A percentile compares a stretch with the other conserved stretches of the same genome.
These are phyloP conservation scores for Primulina eburnea DNA, from an alignment of 257 asterid species.

Conservation along the genomic window DNA sequence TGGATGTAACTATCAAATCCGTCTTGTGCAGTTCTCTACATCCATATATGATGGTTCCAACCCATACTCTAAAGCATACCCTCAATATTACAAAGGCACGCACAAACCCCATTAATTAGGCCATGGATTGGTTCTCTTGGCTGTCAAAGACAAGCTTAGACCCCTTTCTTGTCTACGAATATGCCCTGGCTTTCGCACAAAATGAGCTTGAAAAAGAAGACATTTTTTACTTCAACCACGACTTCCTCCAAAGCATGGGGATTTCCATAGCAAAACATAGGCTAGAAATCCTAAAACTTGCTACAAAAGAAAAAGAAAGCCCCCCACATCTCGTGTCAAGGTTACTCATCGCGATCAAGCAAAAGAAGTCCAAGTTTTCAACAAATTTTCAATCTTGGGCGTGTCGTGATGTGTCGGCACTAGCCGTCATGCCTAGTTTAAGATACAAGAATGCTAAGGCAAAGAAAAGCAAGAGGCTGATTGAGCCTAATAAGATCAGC, in stretches of 20 bases:
- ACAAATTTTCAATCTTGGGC: not conserved
- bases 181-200: slow-evolving; percentile 40
- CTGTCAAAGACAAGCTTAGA: slow-evolving; percentile 58
- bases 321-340: slow-evolving; percentile 38
- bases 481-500: not conserved
- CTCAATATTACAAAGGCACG: no score
- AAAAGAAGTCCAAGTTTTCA: slow-evolving; percentile 18
- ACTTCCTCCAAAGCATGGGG: slow-evolving; percentile 72
- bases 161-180: slow-evolving; percentile 43
- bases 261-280: slow-evolving; percentile 64
- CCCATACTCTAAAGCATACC: not conserved
- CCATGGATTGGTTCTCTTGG: slow-evolving; percentile 87
- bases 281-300: slow-evolving; percentile 67
- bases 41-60: not conserved
- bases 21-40: not conserved
- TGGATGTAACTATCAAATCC: not conserved
- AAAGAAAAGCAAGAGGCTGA: not conserved
- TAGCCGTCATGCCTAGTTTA: not conserved
- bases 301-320: slow-evolving; percentile 36
- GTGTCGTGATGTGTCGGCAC: not conserved
- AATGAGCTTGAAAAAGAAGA: slow-evolving; percentile 73
- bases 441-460: not conserved
- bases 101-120: not conserved
- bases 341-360: slow-evolving; percentile 46
- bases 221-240: slow-evolving; percentile 65